phyloP scores from a whole-genome alignment of 2,329 filamentous ascomycete genomes.

The Periconia digitata region DNA sequence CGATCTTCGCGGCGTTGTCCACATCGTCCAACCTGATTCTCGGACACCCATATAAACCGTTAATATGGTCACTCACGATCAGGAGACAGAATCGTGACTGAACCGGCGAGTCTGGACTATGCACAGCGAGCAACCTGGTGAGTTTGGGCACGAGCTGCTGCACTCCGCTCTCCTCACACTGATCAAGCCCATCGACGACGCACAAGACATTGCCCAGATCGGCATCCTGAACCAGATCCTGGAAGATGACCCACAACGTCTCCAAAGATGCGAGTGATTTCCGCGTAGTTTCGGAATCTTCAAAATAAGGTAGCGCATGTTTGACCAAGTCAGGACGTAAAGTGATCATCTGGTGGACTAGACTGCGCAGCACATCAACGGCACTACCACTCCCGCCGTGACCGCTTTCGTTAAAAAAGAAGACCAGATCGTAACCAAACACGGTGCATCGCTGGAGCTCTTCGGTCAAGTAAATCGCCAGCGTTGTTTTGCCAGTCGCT shows the following conservation, averaged over 20 bases:
- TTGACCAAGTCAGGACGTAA: slow-evolving; percentile 16
- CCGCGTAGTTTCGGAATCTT: slow-evolving; percentile 7
- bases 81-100: slow-evolving; percentile 17
- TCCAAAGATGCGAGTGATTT: slow-evolving; percentile 16
- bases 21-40: slow-evolving; percentile 24
- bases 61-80: slow-evolving; percentile 20
- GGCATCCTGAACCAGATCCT: slow-evolving; percentile 7
- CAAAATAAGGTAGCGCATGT: slow-evolving; percentile 13
- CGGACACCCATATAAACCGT: background rate
- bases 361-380: slow-evolving; percentile 21
- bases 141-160: slow-evolving; percentile 12
- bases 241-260: slow-evolving; percentile 22
- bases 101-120: background rate
- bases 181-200: slow-evolving; percentile 34
- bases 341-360: slow-evolving; percentile 25
- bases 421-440: slow-evolving; percentile 4
- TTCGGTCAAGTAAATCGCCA: slow-evolving; percentile 30
- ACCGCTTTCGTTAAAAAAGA: slow-evolving; percentile 28
- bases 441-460: slow-evolving; percentile 14
- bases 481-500: slow-evolving; percentile 38
- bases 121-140: slow-evolving; percentile 4
- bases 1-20: slow-evolving; percentile 18
- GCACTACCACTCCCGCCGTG: slow-evolving; percentile 28
- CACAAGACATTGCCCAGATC: slow-evolving; percentile 16
- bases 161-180: slow-evolving; percentile 18